phyloP scores from a whole-genome alignment of 225 moss, liverwort and hornwort genomes.

The Anthoceros angustus region DNA sequence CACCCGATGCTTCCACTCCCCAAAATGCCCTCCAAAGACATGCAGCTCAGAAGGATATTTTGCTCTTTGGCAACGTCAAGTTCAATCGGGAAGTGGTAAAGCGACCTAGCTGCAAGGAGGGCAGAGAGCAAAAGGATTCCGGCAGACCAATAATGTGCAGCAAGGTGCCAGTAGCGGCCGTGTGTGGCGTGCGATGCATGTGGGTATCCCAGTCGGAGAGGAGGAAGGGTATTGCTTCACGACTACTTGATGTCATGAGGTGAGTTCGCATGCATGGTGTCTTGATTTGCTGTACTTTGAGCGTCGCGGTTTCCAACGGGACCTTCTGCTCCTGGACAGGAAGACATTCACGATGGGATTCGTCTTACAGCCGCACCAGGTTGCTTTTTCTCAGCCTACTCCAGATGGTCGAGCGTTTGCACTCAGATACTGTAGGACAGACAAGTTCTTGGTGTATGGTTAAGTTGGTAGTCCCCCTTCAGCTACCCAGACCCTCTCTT shows the following conservation, averaged over 20 bases:
- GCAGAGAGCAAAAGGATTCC: constrained; percentile 19
- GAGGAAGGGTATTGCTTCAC: constrained; percentile 65
- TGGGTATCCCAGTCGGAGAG: constrained; percentile 62
- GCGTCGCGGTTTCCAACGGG: neutral
- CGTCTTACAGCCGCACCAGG: constrained; percentile 29
- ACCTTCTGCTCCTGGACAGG: constrained; percentile 13
- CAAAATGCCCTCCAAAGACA: constrained; percentile 6
- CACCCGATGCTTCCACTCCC: neutral
- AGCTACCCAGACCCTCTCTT: no score
- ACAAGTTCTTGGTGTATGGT: constrained; percentile 41
- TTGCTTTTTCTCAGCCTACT: constrained; percentile 89
- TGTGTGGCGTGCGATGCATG: constrained; percentile 78
- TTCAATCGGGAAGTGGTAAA: constrained; percentile 41
- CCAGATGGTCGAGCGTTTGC: constrained; percentile 61
- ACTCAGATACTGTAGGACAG: constrained; percentile 42
- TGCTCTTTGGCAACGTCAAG: constrained; percentile 62
- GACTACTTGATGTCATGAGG: constrained; percentile 83
- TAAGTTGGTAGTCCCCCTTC: neutral
- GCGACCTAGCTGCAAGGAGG: constrained; percentile 25
- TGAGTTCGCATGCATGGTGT: constrained; percentile 10
- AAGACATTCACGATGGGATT: constrained; percentile 38
- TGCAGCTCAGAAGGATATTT: constrained; percentile 19
- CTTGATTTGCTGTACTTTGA: neutral
- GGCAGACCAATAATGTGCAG: constrained; percentile 59
- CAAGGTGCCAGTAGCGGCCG: constrained; percentile 46